These are phyloP conservation scores for Teratosphaeria zuluensis DNA, from an alignment of 2,329 filamentous ascomycete species.

Conservation along the genomic window DNA sequence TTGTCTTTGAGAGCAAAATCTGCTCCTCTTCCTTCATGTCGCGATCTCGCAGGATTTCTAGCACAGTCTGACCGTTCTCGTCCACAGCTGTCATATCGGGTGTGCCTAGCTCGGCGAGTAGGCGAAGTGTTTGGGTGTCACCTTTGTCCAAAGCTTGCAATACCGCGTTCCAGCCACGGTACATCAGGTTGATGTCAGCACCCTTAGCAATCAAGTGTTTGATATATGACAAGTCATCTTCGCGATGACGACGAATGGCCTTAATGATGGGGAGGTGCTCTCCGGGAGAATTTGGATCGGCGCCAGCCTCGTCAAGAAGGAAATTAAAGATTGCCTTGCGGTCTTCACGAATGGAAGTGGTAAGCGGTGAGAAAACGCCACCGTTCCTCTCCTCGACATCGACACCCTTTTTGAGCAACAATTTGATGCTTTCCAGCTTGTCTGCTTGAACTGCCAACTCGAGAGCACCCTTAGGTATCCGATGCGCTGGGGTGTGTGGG, in stretches of 20 bases:
- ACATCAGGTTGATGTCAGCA: constrained; percentile 58
- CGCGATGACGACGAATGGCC: constrained; percentile 50
- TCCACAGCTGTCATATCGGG: constrained; percentile 46
- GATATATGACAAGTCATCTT: constrained; percentile 50
- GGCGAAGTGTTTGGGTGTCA: constrained; percentile 43
- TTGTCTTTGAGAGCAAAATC: constrained; percentile 8
- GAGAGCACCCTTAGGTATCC: constrained; percentile 56
- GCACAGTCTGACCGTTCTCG: constrained; percentile 45
- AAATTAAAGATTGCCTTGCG: constrained; percentile 51
- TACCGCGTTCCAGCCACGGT: constrained; percentile 56
- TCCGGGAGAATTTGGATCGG: constrained; percentile 57
- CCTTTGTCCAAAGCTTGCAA: constrained; percentile 59
- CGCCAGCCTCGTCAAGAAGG: constrained; percentile 52
- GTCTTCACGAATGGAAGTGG: constrained; percentile 56
- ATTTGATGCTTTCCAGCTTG: constrained; percentile 57
- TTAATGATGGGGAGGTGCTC: constrained; percentile 65
- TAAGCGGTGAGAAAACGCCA: constrained; percentile 61
- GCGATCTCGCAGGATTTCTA: constrained; percentile 49
- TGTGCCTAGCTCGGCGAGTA: constrained; percentile 42
- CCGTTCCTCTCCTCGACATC: constrained; percentile 63
- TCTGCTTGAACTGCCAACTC: constrained; percentile 59
- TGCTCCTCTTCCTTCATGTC: constrained; percentile 45
- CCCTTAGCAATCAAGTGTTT: constrained; percentile 54
- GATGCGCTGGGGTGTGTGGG: constrained; percentile 46
- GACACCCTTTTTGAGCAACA: constrained; percentile 54